Evolutionary conservation across 768 basidiomycete species (phyloP), one percentile per base, ranked within the genome.

Genomic region (Lactifluus echinatus): DNA sequence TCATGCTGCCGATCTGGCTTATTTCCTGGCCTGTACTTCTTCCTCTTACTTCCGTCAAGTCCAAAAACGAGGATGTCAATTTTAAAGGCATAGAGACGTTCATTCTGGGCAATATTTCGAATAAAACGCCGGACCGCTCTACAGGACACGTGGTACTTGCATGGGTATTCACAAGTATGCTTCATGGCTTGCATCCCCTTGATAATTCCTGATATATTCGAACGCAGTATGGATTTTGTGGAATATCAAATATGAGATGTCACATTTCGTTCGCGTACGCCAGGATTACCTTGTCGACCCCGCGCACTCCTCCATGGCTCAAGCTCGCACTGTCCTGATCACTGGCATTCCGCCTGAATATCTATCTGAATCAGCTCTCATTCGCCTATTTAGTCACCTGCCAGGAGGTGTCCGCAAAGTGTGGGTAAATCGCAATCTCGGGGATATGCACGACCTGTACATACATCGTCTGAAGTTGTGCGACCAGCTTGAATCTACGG

Each of bases 391-490:
- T 70, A 78, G 80, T n/a, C 79, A 81, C 55, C 77, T 97, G 3
- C 95, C 96, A 0, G 94, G 94, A 10, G 94, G 94, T 15, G 87
- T 94, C 8, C 85, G 84, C 67, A 81, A 83, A 62, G 83, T 99
- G 36, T 99, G 95, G 93, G 77, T 98, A 37, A 95, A 93, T 69
- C 79, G 89, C 47, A 80, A 97, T 66, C 75, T 97, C 26, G 90
- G 90, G 68, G 86, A 91, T 10, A 78, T 99, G 50, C 93, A 93
- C 1, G 84, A 87, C 40, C 66, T 90, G 19, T 88, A 89, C 65
- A 83, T 93, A 33, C 80, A 87, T 34, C 85, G 92, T 19, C 68
- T 84, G 15, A 76, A 75, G 3, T 89, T 90, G 0, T 83, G 80
- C 63, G 75, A 75, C 58, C 91, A 88, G 70, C 82, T 99, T 50